Base-by-base conservation (phyloP, 2,329 filamentous ascomycete genomes). In the Parasarocladium wereldwijsianum region DNA sequence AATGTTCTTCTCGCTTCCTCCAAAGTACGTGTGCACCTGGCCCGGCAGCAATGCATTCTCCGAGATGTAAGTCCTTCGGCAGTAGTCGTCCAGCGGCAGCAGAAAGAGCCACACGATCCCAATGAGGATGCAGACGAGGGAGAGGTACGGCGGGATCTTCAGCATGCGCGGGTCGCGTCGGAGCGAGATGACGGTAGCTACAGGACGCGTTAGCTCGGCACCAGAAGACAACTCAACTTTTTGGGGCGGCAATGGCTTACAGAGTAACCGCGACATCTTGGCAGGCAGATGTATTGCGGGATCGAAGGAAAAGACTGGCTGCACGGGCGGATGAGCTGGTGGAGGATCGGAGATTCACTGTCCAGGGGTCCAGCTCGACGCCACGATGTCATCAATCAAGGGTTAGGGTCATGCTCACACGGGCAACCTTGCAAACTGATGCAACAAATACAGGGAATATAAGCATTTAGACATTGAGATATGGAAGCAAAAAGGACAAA, bases 11-110 rank as follows among this genome's bases (percentile, higher is more conserved):
- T 98, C 90, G 52, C 84, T 93, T 12, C 90, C 90, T 6, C 82
- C 77, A 49, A 98, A 98, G 55, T 98, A 98, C 2, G 90, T 93
- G 57, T 96, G 87, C 7, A 96, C 90, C 54, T 98, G 90, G 3
- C 86, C 90, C 0, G 90, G 90, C 10, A 98, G 63, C 19, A 98
- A 72, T 8, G 90, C 90, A 51, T 98, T 98, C 54, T 98, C 90
- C 24, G 87, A 96, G 34, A 98, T 90, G 54, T 98, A 98, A 1
- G 87, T 98, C 36, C 71, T 68, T 40, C 90, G 75, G 29, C 85
- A 93, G 59, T 96, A 93, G 40, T 86, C 71, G 53, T 96, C 70
- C 31, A 96, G 66, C 3, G 90, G 90, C 2, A 98, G 70, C 18
- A 96, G 65, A 14, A 94, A 70, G 10, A 98, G 73, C 83, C 87